Evolutionary conservation across 306 rosid species (phyloP), one percentile per base, ranked within the genome.

Genomic region (Prosopis cineraria): DNA sequence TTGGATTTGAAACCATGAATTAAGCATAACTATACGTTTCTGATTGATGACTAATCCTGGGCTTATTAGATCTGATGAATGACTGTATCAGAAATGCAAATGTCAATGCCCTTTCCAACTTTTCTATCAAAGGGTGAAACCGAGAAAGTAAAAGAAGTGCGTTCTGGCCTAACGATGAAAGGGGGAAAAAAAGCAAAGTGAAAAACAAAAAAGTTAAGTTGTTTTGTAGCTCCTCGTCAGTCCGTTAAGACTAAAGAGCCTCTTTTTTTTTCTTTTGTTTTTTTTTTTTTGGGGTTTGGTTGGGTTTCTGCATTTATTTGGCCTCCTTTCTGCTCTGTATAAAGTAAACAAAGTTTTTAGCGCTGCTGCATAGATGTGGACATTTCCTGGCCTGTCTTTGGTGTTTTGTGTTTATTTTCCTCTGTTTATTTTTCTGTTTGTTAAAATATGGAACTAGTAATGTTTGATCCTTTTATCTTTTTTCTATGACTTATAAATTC

Each of bases 31-130:
- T 10, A 12, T 27, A 14, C 13, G 19, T 58, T 58, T 58, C n/a
- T 58, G 36, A 58, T 25, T 71, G 39, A 47, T 50, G 75, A 70
- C 25, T 70, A 31, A 2, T 19, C 17, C 62, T 70, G 29, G 62
- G 41, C 29, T 75, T 73, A 44, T 73, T 82, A 82, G 85, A 87
- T 87, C 91, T 84, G 81, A 75, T 72, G 76, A 68, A 68, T 48
- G 74, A 62, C 64, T 29, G 58, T 29, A 22, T 43, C 20, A 22
- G 72, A 69, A 62, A 70, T 71, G 77, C 33, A 59, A 70, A 82
- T 83, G 81, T 74, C 77, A 71, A 82, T 76, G 79, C 70, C 65
- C 72, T 55, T 44, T 77, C 33, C 39, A 36, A 55, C 78, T 78
- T 87, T 78, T 75, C 80, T 43, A 76, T 63, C 33, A 64, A 75